Conservation (phyloP, 331 rosid species). For the Dryas integrifolia region DNA sequence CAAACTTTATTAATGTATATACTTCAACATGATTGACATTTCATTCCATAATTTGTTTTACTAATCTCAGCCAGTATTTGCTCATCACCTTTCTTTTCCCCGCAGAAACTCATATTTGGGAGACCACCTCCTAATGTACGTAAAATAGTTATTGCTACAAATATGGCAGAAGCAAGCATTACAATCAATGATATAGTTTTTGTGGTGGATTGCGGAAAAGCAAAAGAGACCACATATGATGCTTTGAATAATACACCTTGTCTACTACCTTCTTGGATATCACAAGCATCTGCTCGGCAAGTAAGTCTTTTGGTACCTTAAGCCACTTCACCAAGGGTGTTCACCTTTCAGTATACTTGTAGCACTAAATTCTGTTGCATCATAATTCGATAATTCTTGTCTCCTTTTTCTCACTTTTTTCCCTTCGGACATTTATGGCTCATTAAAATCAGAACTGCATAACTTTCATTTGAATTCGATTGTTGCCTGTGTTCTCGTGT, state of each 20-base stretch:
- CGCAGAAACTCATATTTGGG: constrained; percentile 88
- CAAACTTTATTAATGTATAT: not conserved
- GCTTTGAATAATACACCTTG: constrained; percentile 97
- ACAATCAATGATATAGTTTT: constrained; percentile 89
- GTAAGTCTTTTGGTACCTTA: constrained; percentile 47
- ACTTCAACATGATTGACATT: not conserved
- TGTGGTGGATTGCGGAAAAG: constrained; percentile 96
- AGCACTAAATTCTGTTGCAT: not conserved
- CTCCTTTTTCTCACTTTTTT: not conserved
- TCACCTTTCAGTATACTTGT: constrained; percentile 4
- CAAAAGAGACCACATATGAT: constrained; percentile 95
- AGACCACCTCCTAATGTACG: constrained; percentile 79
- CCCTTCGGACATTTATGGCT: not conserved
- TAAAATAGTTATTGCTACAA: constrained; percentile 88
- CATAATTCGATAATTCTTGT: not conserved
- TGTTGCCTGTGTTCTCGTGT: constrained; percentile 9
- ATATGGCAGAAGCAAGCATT: constrained; percentile 99
- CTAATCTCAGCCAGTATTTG: not conserved
- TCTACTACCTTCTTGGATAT: constrained; percentile 92
- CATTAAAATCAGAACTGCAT: not conserved
- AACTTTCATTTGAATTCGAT: constrained; percentile 5
- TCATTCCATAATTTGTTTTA: not conserved
- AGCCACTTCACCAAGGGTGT: constrained; percentile 10
- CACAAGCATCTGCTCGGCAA: constrained; percentile 95
- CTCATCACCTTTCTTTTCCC: constrained; percentile 12